phyloP scores from a whole-genome alignment of 2,329 filamentous ascomycete species.

The Hymenoscyphus fraxineus region DNA sequence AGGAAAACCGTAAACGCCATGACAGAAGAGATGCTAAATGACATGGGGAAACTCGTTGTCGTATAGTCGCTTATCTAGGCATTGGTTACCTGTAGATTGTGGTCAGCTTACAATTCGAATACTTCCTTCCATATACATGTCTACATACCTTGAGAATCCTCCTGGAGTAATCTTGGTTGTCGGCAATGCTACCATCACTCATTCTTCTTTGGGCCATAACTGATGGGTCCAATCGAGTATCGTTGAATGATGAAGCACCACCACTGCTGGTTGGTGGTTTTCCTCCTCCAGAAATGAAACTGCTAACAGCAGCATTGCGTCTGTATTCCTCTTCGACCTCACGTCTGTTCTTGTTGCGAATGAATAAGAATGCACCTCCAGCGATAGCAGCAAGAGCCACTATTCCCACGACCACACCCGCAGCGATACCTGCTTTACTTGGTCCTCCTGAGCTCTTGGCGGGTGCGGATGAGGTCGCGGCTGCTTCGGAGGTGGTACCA shows the following conservation, averaged over 20 bases:
- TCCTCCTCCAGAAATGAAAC: conserved; percentile 64
- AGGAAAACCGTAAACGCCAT: conserved; percentile 31
- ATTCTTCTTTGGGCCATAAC: conserved; percentile 78
- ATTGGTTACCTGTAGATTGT: conserved; percentile 50
- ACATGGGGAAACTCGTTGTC: conserved; percentile 36
- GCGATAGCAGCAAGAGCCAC: conserved; percentile 62
- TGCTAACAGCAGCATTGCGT: conserved; percentile 73
- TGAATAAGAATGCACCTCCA: conserved; percentile 68
- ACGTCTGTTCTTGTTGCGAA: conserved; percentile 71
- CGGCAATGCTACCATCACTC: conserved; percentile 93
- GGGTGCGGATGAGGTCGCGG: conserved; percentile 11
- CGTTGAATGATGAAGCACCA: conserved; percentile 66
- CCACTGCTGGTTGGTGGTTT: conserved; percentile 56
- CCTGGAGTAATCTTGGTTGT: conserved; percentile 95
- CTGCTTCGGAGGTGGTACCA: conserved; percentile 4
- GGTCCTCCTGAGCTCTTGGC: conserved; percentile 15
- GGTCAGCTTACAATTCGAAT: conserved; percentile 5
- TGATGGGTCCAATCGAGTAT: conserved; percentile 79
- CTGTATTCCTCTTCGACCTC: conserved; percentile 82
- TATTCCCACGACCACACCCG: conserved; percentile 81
- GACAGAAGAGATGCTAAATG: conserved; percentile 30
- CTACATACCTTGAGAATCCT: conserved; percentile 83
- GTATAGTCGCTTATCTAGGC: conserved; percentile 45
- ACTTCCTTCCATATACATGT: conserved; percentile 17
- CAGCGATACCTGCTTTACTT: conserved; percentile 73